Conservation (phyloP, 495 filamentous ascomycete species). For the Trichoderma orchidacearum region DNA sequence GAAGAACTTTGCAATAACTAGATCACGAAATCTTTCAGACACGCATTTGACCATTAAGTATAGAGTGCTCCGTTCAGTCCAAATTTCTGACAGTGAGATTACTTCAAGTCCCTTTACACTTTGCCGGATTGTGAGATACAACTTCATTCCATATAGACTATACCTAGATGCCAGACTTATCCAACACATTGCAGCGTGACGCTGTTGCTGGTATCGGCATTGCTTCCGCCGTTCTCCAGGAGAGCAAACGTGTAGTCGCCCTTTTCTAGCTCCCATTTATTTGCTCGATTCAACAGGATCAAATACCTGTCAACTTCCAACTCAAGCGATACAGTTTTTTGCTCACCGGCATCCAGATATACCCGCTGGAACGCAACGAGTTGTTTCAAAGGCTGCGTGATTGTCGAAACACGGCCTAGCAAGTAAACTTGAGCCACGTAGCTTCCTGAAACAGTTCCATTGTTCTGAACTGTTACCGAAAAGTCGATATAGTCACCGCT, state of each 20-base stretch:
- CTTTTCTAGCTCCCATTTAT: conserved; percentile 25
- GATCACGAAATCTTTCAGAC: too few species aligned
- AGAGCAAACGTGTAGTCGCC: conserved; percentile 28
- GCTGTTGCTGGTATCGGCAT: conserved; percentile 14
- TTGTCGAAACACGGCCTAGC: conserved; percentile 19
- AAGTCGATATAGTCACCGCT: conserved; percentile 17
- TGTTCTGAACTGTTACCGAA: conserved; percentile 18
- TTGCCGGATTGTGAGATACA: neutral
- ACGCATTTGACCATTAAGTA: too few species aligned
- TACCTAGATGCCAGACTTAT: too few species aligned
- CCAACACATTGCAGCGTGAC: conserved; percentile 13
- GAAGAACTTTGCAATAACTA: too few species aligned
- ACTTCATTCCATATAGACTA: too few species aligned
- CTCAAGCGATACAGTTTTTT: conserved; percentile 11
- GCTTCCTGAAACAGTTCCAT: conserved; percentile 15
- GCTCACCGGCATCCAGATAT: conserved; percentile 17
- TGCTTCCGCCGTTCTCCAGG: conserved; percentile 19
- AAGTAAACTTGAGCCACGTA: conserved; percentile 26
- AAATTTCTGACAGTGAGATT: too few species aligned
- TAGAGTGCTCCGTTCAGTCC: too few species aligned
- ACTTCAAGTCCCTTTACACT: too few species aligned
- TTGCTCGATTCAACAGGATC: conserved; percentile 19
- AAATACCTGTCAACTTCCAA: conserved; percentile 25
- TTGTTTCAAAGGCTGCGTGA: conserved; percentile 25
- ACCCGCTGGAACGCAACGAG: conserved; percentile 23